A percentile compares a stretch with the other conserved stretches of the same genome.
These are phyloP conservation scores for Umbelopsis sp. DNA, from an alignment of 371 early-diverging fungal species.

Conservation along the genomic window DNA sequence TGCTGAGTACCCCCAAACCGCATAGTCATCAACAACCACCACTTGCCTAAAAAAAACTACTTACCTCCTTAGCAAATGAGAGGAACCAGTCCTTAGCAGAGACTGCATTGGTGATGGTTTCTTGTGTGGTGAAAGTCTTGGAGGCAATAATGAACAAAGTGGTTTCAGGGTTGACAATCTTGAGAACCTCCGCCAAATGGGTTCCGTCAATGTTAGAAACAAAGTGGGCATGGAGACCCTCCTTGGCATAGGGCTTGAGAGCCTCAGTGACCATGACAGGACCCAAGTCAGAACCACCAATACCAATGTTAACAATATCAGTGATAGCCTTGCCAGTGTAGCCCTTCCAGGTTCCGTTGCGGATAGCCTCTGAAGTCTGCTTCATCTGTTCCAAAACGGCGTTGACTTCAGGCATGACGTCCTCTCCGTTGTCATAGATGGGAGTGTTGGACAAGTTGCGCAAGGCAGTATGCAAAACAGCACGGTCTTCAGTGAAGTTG, in stretches of 20 bases:
- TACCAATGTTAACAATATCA: slow-evolving; percentile 98
- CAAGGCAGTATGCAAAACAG: slow-evolving; percentile 96
- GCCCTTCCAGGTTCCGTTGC: slow-evolving; percentile 92
- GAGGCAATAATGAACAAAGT: slow-evolving; percentile 97
- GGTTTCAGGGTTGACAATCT: slow-evolving; percentile 86
- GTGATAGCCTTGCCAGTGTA: slow-evolving; percentile 94
- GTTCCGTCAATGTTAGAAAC: slow-evolving; percentile 99
- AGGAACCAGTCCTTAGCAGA: slow-evolving; percentile 96
- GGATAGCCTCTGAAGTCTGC: slow-evolving; percentile 80
- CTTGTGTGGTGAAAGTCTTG: slow-evolving; percentile 99
- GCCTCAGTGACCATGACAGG: slow-evolving; percentile 99
- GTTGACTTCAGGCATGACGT: slow-evolving; percentile 94
- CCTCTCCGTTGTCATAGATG: slow-evolving; percentile 81
- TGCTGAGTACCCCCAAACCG: neutral
- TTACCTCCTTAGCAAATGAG: slow-evolving; percentile 78
- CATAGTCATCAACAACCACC: no score
- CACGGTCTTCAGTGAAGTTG: slow-evolving; percentile 98
- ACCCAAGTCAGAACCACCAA: slow-evolving; percentile 99
- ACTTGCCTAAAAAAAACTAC: slow-evolving; percentile 27
- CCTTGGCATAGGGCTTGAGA: slow-evolving; percentile 86
- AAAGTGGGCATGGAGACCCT: slow-evolving; percentile 87
- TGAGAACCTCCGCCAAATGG: slow-evolving; percentile 91
- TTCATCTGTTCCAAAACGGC: slow-evolving; percentile 94
- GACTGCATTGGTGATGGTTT: slow-evolving; percentile 97
- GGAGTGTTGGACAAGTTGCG: slow-evolving; percentile 86